Conservation (phyloP, 2,329 filamentous ascomycete genomes). For the Malbranchea zuffiana region DNA sequence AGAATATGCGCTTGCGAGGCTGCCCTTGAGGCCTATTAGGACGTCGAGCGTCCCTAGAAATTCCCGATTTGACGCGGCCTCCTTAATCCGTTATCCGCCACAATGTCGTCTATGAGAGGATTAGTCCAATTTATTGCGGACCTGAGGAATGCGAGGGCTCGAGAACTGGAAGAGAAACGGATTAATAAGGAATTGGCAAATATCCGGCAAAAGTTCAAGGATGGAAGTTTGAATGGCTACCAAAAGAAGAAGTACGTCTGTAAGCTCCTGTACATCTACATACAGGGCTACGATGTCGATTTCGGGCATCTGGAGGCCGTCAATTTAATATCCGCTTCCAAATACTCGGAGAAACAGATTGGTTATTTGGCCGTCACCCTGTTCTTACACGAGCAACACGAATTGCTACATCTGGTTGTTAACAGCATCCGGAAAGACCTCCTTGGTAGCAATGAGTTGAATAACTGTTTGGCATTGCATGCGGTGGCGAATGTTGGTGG, state of each 20-base stretch:
- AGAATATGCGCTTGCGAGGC: constrained; percentile 8
- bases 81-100: constrained; percentile 10
- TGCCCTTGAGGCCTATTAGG: constrained; percentile 8
- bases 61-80: not conserved
- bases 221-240: constrained; percentile 85
- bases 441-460: constrained; percentile 87
- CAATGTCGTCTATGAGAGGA: constrained; percentile 48
- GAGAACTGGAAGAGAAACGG: constrained; percentile 94
- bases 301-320: constrained; percentile 98
- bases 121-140: constrained; percentile 98
- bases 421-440: constrained; percentile 98
- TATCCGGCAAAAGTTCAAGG: constrained; percentile 97
- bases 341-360: constrained; percentile 99
- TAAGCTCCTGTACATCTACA: constrained; percentile 99
- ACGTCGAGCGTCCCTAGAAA: constrained; percentile 4
- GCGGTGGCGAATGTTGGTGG: constrained; percentile 96
- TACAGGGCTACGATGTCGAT: constrained; percentile 96
- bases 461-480: constrained; percentile 92
- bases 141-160: constrained; percentile 81
- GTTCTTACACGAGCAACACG: constrained; percentile 94
- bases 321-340: constrained; percentile 89
- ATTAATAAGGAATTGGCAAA: constrained; percentile 99
- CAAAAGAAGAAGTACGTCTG: constrained; percentile 99
- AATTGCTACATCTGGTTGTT: constrained; percentile 87
- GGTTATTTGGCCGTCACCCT: constrained; percentile 95